phyloP scores from a whole-genome alignment of 1,284 basidiomycete genomes.

The Ganoderma meredithae region DNA sequence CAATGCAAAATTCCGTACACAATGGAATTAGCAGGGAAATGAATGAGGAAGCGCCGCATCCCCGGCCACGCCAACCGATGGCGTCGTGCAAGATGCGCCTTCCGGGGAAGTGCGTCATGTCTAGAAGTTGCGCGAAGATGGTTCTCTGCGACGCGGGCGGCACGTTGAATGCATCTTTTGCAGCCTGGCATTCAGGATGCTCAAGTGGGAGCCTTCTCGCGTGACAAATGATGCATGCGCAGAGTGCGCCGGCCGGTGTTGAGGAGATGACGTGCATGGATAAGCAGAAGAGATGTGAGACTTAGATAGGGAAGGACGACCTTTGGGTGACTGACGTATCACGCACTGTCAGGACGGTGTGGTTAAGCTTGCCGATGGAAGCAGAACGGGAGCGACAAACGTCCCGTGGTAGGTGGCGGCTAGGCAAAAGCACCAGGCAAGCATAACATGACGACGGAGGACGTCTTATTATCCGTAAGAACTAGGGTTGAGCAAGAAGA shows the following conservation, averaged over 20 bases:
- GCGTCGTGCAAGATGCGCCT: background rate
- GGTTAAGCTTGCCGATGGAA: conserved; percentile 21
- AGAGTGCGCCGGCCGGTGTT: background rate
- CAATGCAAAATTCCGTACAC: conserved; percentile 1
- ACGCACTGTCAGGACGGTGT: conserved; percentile 14
- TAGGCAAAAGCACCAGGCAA: background rate
- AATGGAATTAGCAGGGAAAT: conserved; percentile 1
- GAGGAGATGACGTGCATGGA: background rate
- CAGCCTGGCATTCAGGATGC: background rate
- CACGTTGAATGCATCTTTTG: background rate
- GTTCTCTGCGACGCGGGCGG: background rate
- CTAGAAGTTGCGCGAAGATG: background rate
- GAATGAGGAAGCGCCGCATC: background rate
- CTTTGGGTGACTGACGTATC: background rate
- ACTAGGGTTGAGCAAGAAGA: conserved; percentile 18
- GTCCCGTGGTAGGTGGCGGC: conserved; percentile 4
- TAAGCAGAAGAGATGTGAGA: background rate
- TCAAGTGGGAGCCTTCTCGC: background rate
- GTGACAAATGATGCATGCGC: background rate
- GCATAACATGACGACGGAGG: background rate
- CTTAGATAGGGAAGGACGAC: background rate
- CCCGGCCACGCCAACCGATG: background rate
- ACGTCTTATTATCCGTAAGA: conserved; percentile 14
- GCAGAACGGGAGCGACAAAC: conserved; percentile 1
- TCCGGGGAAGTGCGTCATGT: background rate